Evolutionary conservation across 805 yeast genomes (phyloP), one percentile per base, ranked within the genome.

Genomic region (Wickerhamomyces queroliae): DNA sequence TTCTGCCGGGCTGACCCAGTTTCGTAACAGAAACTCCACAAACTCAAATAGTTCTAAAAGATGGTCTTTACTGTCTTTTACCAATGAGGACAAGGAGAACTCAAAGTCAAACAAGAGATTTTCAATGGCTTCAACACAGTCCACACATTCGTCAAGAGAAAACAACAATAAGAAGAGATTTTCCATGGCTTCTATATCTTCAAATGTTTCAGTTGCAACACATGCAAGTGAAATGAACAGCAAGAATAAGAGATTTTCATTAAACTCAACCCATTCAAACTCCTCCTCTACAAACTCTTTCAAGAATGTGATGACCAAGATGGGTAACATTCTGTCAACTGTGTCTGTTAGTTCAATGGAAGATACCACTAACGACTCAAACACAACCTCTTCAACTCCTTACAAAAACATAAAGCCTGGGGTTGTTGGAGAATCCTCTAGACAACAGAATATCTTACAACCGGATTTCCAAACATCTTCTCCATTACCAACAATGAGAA

Each of bases 51-150:
- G 43, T 28, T 53, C 58, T 3, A 55, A 55, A 35, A 53, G 59
- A 52, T 55, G 58, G 58, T 55, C 59, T 3, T 22, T 55, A 16
- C 21, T 55, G n/a, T 51, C 56, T 3, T 53, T 55, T 30, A 46
- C 40, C 18, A 45, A 43, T 11, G 49, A 44, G 4, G 54, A 52
- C 24, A 49, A 49, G 35, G 53, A 49, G 20, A 49, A 42, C 27
- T 16, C 21, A 8, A 30, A 43, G 18, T 42, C 40, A 13, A 36
- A 36, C 1, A 49, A 49, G 37, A 47, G 55, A 43, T 47, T 48
- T 27, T 50, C 55, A 19, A 47, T 47, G 20, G 36, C 46, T 6
- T 50, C 53, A 1, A 38, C 41, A 1, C 39, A 42, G 6, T 48
- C 52, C 5, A 23, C 44, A 4, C 36, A 41, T 9, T 50, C 53